Percentiles rank a stretch among this genome's conserved stretches.
These are phyloP conservation scores for Suhomyces bolitotheri DNA, from an alignment of 1,139 yeast species.

Conservation along the genomic window DNA sequence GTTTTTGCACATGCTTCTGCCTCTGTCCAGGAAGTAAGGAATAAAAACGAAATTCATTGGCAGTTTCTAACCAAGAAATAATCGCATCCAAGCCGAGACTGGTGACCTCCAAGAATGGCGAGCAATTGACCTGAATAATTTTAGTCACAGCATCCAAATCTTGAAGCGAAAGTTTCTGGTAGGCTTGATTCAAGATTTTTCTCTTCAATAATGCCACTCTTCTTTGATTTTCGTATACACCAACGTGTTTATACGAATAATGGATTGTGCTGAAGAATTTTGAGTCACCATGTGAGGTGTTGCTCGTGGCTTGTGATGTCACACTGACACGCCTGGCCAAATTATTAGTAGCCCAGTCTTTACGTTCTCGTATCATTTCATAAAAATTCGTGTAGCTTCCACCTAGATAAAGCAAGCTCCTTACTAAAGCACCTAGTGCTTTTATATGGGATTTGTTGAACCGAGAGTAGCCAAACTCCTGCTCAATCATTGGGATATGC, in stretches of 20 bases:
- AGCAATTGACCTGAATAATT: conserved; percentile 21
- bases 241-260: conserved; percentile 35
- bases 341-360: conserved; percentile 19
- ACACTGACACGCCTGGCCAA: conserved; percentile 19
- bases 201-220: conserved; percentile 24
- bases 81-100: conserved; percentile 21
- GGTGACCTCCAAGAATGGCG: conserved; percentile 21
- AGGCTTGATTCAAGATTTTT: conserved; percentile 22
- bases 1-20: conserved; percentile 18
- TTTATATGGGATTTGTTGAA: conserved; percentile 32
- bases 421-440: conserved; percentile 27
- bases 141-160: conserved; percentile 32
- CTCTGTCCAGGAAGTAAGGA: conserved; percentile 20
- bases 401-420: conserved; percentile 25
- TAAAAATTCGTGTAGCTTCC: conserved; percentile 36
- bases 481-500: conserved; percentile 22
- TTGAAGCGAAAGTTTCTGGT: conserved; percentile 15
- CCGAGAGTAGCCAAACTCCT: conserved; percentile 33
- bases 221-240: conserved; percentile 28
- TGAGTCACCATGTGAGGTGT: conserved; percentile 19
- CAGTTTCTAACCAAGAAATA: conserved; percentile 30
- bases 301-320: conserved; percentile 16
- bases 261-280: conserved; percentile 29
- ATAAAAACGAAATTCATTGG: conserved; percentile 32
- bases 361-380: conserved; percentile 31